These are phyloP conservation scores for Didymella pomorum DNA, from an alignment of 2,329 filamentous ascomycete species.

Conservation along the genomic window DNA sequence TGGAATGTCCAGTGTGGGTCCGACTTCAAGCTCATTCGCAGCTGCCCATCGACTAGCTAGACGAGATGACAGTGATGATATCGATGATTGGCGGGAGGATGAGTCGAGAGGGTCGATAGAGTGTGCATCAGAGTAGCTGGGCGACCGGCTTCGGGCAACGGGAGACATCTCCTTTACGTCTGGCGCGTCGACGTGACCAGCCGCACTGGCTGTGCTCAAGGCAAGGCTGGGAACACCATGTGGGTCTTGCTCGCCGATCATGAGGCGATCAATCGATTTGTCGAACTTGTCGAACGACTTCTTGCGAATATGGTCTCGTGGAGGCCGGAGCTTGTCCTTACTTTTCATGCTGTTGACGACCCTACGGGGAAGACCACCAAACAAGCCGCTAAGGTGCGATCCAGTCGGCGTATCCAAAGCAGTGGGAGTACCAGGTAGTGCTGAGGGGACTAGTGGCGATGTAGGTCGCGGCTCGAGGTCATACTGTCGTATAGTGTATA, in stretches of 20 bases:
- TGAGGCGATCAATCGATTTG: constrained; percentile 69
- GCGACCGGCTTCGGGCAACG: constrained; percentile 48
- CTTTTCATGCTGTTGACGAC: constrained; percentile 56
- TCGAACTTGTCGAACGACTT: constrained; percentile 73
- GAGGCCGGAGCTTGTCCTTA: constrained; percentile 53
- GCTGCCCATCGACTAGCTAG: constrained; percentile 34
- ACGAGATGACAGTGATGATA: constrained; percentile 50
- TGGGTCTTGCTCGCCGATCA: constrained; percentile 67
- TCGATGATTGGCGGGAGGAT: constrained; percentile 50
- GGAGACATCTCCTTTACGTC: constrained; percentile 54
- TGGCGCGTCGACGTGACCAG: constrained; percentile 65
- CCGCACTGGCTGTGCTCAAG: constrained; percentile 67
- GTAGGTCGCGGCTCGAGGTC: constrained; percentile 44
- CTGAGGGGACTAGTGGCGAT: constrained; percentile 53
- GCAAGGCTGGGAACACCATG: constrained; percentile 70
- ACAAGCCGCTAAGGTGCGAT: constrained; percentile 54
- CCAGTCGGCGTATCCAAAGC: constrained; percentile 54
- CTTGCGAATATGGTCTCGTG: constrained; percentile 59
- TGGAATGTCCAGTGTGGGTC: constrained; percentile 30
- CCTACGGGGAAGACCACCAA: constrained; percentile 56
- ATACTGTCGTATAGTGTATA: constrained; percentile 56
- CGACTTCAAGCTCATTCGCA: constrained; percentile 37
- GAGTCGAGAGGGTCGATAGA: constrained; percentile 33
- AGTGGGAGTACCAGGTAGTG: constrained; percentile 55
- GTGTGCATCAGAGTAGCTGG: constrained; percentile 54